phyloP scores from a whole-genome alignment of 805 yeast genomes.

The Yamadazyma tumulicola region DNA sequence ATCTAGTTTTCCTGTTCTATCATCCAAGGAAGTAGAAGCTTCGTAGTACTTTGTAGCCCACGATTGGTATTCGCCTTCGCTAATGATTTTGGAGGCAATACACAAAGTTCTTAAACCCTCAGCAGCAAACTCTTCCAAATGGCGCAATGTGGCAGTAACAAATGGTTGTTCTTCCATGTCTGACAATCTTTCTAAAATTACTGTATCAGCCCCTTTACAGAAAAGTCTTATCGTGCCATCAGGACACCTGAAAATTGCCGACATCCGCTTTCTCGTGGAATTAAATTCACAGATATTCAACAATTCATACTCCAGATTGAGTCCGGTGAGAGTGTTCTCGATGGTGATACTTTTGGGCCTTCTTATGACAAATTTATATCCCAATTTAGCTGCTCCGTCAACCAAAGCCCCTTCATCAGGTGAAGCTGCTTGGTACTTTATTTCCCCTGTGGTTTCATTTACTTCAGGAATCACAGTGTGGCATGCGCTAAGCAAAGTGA shows the following conservation, averaged over 20 bases:
- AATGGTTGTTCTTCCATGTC: conserved; percentile 64
- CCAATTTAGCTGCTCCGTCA: conserved; percentile 89
- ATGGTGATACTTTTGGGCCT: conserved; percentile 79
- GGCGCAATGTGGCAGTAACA: conserved; percentile 76
- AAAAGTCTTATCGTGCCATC: conserved; percentile 86
- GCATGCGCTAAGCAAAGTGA: conserved; percentile 83
- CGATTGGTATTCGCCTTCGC: conserved; percentile 68
- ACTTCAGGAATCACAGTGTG: conserved; percentile 97
- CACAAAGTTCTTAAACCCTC: conserved; percentile 95
- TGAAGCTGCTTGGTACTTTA: conserved; percentile 97
- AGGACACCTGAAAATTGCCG: conserved; percentile 89
- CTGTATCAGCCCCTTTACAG: conserved; percentile 98
- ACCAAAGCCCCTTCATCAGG: conserved; percentile 99
- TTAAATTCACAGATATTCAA: conserved; percentile 94
- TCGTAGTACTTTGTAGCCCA: conserved; percentile 69
- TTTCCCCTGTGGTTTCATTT: conserved; percentile 50
- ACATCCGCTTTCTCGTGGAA: conserved; percentile 97
- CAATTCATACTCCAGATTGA: conserved; percentile 61
- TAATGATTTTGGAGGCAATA: conserved; percentile 77
- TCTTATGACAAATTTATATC: conserved; percentile 80
- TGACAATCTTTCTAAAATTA: conserved; percentile 79
- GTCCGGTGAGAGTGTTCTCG: conserved; percentile 44
- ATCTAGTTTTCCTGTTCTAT: conserved; percentile 75
- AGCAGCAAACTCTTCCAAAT: conserved; percentile 93
- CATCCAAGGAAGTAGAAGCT: conserved; percentile 78